Conservation (phyloP, 176 grass and related monocot genomes). For the Oryza coarctata region DNA sequence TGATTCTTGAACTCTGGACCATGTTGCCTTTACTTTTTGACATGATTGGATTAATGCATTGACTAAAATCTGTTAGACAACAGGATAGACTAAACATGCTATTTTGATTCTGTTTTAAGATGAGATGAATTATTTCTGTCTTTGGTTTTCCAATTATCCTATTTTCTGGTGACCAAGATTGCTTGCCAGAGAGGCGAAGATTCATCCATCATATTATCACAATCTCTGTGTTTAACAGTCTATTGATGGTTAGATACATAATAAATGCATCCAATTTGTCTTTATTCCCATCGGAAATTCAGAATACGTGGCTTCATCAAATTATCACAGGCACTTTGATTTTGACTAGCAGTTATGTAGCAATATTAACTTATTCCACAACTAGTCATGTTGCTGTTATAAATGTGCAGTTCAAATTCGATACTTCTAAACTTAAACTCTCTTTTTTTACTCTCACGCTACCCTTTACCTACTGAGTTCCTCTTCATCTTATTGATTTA, state of each 20-base stretch:
- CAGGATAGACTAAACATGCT: neutral
- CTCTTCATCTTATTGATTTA: neutral
- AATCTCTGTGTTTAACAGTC: neutral
- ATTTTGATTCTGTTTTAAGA: neutral
- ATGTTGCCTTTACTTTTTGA: neutral
- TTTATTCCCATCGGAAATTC: neutral
- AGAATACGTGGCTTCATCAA: neutral
- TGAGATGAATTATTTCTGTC: neutral
- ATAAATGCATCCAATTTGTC: neutral
- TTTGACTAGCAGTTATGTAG: neutral
- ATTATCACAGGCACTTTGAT: neutral
- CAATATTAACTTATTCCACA: constrained; percentile 11
- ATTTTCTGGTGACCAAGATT: neutral
- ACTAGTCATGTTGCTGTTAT: neutral
- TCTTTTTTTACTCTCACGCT: neutral
- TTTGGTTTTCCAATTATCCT: neutral
- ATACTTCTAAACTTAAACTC: neutral
- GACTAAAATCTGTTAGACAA: neutral
- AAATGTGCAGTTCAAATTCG: neutral
- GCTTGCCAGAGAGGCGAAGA: neutral
- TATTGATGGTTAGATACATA: neutral
- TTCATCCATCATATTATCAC: neutral
- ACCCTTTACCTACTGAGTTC: neutral
- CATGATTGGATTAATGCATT: neutral
- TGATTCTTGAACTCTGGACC: neutral